phyloP scores from a whole-genome alignment of 495 filamentous ascomycete species.

The Daldinia bambusicola region DNA sequence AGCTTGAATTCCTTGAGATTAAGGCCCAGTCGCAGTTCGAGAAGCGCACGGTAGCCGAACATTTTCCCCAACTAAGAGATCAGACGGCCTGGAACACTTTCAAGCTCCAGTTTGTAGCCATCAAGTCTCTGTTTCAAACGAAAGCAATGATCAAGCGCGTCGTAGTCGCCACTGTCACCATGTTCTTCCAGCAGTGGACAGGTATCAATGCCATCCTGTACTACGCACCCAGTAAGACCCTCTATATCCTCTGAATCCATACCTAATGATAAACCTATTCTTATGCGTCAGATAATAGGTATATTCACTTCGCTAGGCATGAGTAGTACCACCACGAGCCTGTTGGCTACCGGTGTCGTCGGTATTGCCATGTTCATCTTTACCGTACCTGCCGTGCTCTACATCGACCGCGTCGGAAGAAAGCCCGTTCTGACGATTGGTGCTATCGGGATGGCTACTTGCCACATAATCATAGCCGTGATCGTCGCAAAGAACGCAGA shows the following conservation, averaged over 20 bases:
- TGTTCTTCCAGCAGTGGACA: conserved; percentile 83
- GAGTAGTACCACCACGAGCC: conserved; percentile 67
- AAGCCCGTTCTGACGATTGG: conserved; percentile 68
- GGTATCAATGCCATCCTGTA: conserved; percentile 77
- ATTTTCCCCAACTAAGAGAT: conserved; percentile 74
- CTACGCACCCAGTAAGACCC: conserved; percentile 68
- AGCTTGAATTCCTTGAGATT: conserved; percentile 84
- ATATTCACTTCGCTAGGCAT: conserved; percentile 79
- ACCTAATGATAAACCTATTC: not conserved
- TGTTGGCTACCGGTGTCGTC: conserved; percentile 82
- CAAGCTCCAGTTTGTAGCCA: conserved; percentile 79
- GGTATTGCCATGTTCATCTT: conserved; percentile 79
- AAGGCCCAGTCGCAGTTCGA: conserved; percentile 82
- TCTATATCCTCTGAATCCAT: not conserved
- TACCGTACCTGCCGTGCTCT: conserved; percentile 75
- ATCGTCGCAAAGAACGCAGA: conserved; percentile 73
- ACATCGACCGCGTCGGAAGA: conserved; percentile 68
- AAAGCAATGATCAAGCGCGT: conserved; percentile 80
- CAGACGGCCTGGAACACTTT: conserved; percentile 67
- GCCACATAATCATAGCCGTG: conserved; percentile 77
- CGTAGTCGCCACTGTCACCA: conserved; percentile 71
- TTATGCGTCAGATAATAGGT: not conserved
- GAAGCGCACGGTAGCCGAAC: conserved; percentile 74
- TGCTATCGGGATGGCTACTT: conserved; percentile 67
- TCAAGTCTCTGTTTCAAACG: conserved; percentile 75